Conservation (phyloP, 495 filamentous ascomycete species). For the Cercophora samala region DNA sequence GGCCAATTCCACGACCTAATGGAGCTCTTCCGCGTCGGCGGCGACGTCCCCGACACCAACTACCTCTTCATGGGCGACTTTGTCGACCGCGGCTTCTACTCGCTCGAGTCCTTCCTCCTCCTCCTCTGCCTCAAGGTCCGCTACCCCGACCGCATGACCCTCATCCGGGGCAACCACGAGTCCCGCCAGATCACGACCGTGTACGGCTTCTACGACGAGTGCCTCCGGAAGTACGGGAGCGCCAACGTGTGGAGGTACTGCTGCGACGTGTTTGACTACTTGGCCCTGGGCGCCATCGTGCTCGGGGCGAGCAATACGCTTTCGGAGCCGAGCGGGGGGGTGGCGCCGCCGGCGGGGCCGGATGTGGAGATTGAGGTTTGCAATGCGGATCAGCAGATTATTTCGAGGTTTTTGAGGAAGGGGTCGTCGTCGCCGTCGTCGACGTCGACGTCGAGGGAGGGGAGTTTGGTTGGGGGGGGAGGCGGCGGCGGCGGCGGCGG, state of each 20-base stretch:
- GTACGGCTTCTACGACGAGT: slow-evolving; percentile 99
- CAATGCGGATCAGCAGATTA: slow-evolving; percentile 73
- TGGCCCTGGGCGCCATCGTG: slow-evolving; percentile 91
- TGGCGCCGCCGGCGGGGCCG: slow-evolving; percentile 49
- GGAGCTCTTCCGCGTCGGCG: slow-evolving; percentile 95
- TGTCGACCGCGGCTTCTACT: slow-evolving; percentile 97
- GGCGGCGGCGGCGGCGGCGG: no score
- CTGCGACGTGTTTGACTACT: slow-evolving; percentile 98
- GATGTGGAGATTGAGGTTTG: slow-evolving; percentile 90
- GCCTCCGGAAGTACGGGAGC: slow-evolving; percentile 92
- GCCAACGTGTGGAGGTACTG: slow-evolving; percentile 99
- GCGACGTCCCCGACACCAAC: slow-evolving; percentile 93
- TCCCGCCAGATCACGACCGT: slow-evolving; percentile 96
- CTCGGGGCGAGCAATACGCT: slow-evolving; percentile 80
- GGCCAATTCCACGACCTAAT: slow-evolving; percentile 98
- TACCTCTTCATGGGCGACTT: slow-evolving; percentile 99
- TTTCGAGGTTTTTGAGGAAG: slow-evolving; percentile 64
- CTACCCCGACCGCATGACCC: slow-evolving; percentile 94
- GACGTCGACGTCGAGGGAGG: no score
- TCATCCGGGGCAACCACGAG: slow-evolving; percentile 97
- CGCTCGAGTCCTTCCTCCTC: slow-evolving; percentile 90
- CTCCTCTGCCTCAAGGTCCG: slow-evolving; percentile 95
- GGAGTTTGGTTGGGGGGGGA: slow-evolving; percentile 9
- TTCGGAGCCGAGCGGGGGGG: slow-evolving; percentile 42
- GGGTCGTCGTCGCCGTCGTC: not conserved